Conservation (phyloP, 2,329 filamentous ascomycete genomes). For the Neofusicoccum ribis region DNA sequence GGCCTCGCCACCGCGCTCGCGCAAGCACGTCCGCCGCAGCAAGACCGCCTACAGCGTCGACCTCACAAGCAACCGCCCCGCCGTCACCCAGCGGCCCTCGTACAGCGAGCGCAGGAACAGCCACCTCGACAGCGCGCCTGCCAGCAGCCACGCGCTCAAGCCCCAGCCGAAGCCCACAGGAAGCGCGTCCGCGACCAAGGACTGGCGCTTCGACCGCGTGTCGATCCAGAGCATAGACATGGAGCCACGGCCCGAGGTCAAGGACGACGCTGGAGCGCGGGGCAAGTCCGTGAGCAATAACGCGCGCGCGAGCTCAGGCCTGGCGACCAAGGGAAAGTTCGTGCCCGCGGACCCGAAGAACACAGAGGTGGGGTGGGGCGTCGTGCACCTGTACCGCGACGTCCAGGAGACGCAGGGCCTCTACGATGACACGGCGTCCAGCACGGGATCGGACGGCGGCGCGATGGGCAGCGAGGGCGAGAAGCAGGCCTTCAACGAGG, state of each 20-base stretch:
- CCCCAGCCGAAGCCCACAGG: background rate
- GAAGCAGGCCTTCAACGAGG: constrained; percentile 44
- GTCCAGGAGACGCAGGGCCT: constrained; percentile 69
- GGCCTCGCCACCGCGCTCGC: constrained; percentile 28
- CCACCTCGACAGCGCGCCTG: constrained; percentile 23
- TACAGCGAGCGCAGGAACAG: constrained; percentile 39
- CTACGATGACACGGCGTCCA: constrained; percentile 48
- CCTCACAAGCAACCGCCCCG: constrained; percentile 17
- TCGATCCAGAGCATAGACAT: constrained; percentile 81
- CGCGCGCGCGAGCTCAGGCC: constrained; percentile 47
- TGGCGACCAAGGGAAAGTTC: constrained; percentile 80
- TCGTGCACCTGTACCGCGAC: constrained; percentile 92
- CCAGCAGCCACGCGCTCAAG: background rate
- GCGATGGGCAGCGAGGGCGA: constrained; percentile 25
- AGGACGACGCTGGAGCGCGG: constrained; percentile 33
- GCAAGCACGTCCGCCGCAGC: constrained; percentile 24
- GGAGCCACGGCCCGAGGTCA: constrained; percentile 39
- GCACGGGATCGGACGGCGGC: constrained; percentile 37
- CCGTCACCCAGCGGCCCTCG: constrained; percentile 26
- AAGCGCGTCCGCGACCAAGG: constrained; percentile 42
- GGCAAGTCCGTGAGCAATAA: constrained; percentile 35
- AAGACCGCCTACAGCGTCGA: constrained; percentile 31
- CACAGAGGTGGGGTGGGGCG: constrained; percentile 83
- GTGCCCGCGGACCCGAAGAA: constrained; percentile 68
- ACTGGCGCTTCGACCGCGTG: constrained; percentile 82